Base-by-base conservation (phyloP, 106 monocot species). In the Dendrobium huoshanense region DNA sequence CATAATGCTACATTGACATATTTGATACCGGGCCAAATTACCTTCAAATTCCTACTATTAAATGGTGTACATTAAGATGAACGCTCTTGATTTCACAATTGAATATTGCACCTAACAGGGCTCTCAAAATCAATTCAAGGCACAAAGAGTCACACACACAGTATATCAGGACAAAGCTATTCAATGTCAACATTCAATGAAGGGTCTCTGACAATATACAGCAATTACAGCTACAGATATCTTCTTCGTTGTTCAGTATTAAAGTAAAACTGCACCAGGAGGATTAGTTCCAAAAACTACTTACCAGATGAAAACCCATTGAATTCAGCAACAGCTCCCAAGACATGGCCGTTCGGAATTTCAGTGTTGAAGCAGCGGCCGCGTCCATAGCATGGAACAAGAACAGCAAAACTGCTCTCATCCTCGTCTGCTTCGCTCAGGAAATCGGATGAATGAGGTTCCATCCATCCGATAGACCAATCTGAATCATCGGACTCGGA, bases 401-500 rank as follows among this genome's bases (percentile, higher is more conserved):
- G 87, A 7, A 95, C 95, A 9, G 95, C 92, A 72, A 95, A 95
- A 80, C 88, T 90, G 61, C 33, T 77, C 77, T 95, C 95, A 1
- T 64, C 41, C 16, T 90, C 83, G 22, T 76, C 59, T 45, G 80
- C 84, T 8, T 76, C 76, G 76, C 33, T 67, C 80, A 67, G 67
- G 81, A 92, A 90, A n/a, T 90, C 92, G n/a, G 90, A 42, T 6
- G 85, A 83, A 18, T 92, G 94, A 2, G 90, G 92, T 49, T 95
- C 95, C 83, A 86, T 59, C 95, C 95, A 95, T n/a, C 95, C 95
- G 27, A 95, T 90, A 1, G 95, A 92, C 92, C 92, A 95, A 81
- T 95, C 95, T 0, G 92, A 92, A 81, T 88, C 95, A 55, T 92
- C 95, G 10, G 95, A 92, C 40, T 95, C 94, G 10, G 89, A 91